Conservation (phyloP, 768 basidiomycete genomes). For the Leccinellum luteum region DNA sequence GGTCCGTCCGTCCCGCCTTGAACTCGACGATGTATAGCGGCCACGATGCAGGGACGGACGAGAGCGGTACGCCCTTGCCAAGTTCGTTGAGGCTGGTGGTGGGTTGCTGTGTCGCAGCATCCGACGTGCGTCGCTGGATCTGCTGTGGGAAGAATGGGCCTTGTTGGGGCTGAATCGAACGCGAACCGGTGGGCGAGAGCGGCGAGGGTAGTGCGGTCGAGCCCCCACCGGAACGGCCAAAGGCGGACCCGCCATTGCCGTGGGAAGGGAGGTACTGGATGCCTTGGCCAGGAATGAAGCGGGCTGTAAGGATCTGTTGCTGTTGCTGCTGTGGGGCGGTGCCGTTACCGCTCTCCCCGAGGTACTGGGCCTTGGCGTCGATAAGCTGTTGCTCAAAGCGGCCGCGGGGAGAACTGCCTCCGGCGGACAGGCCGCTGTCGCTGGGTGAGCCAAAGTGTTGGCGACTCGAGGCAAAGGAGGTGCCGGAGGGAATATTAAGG, state of each 20-base stretch:
- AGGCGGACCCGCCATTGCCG: conserved; percentile 30
- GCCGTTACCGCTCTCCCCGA: conserved; percentile 16
- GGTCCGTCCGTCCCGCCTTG: conserved; percentile 93
- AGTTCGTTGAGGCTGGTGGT: conserved; percentile 48
- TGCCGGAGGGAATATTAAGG: conserved; percentile 51
- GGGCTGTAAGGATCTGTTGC: conserved; percentile 44
- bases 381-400: conserved; percentile 47
- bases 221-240: conserved; percentile 34
- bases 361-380: conserved; percentile 40
- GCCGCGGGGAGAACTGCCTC: conserved; percentile 48
- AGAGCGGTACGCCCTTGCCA: conserved; percentile 87
- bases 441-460: conserved; percentile 57
- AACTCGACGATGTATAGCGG: conserved; percentile 97
- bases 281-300: conserved; percentile 64
- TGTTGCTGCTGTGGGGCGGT: conserved; percentile 16
- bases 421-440: conserved; percentile 53
- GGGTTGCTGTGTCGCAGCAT: conserved; percentile 30
- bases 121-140: conserved; percentile 40
- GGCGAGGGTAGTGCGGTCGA: conserved; percentile 44
- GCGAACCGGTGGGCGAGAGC: conserved; percentile 47
- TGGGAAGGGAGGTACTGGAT: conserved; percentile 54
- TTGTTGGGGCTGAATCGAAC: conserved; percentile 31
- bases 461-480: conserved; percentile 40
- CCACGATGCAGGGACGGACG: conserved; percentile 76
- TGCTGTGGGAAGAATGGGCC: conserved; percentile 29